These are phyloP conservation scores for Plectranthus barbatus DNA, from an alignment of 257 asterid genomes.

Conservation along the genomic window DNA sequence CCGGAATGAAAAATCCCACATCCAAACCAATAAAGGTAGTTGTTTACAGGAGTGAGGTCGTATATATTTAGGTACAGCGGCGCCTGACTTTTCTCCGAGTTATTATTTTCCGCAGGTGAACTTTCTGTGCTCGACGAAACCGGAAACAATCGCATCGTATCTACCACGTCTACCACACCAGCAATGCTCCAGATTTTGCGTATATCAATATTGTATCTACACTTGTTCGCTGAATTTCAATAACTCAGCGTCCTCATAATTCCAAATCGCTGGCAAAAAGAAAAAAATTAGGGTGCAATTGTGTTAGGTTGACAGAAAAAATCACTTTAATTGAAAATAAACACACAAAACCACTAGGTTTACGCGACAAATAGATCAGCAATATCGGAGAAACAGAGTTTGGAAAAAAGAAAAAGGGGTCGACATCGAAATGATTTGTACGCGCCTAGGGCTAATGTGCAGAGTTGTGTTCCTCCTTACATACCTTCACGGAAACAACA, in stretches of 20 bases:
- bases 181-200: conserved; percentile 15
- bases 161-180: conserved; percentile 20
- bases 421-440: background rate
- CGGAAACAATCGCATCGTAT: conserved; percentile 64
- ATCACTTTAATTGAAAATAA: conserved; percentile 13
- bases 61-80: conserved; percentile 63
- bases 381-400: background rate
- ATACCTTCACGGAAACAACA: background rate
- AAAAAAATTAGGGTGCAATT: conserved; percentile 3
- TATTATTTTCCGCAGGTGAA: conserved; percentile 37
- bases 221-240: conserved; percentile 7
- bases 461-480: background rate
- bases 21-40: conserved; percentile 80
- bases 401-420: background rate
- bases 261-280: conserved; percentile 5
- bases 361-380: background rate
- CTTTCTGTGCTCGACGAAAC: conserved; percentile 40
- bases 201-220: background rate
- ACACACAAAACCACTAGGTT: background rate
- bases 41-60: conserved; percentile 75
- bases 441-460: conserved; percentile 3
- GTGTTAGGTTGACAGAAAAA: background rate
- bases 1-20: conserved; percentile 87
- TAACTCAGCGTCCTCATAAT: conserved; percentile 12
- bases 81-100: conserved; percentile 42